phyloP scores from a whole-genome alignment of 1,284 basidiomycete genomes.

The Ustilago tritici region DNA sequence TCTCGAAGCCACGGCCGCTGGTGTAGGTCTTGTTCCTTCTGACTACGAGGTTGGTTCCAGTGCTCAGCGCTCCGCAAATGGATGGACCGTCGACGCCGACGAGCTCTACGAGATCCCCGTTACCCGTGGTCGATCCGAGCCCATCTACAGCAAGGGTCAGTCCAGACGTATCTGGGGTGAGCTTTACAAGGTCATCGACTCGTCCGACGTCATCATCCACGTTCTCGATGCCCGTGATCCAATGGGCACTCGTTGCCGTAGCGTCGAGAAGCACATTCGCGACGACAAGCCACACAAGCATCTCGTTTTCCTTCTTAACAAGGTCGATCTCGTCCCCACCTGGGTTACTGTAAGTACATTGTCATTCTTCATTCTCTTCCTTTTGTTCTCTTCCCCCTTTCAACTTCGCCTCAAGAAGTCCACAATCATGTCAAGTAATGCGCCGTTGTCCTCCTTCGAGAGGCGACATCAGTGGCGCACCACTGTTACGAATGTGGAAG shows the following conservation, averaged over 20 bases:
- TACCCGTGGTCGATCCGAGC: conserved; percentile 66
- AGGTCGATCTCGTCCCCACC: conserved; percentile 97
- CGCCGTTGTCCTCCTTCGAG: conserved; percentile 36
- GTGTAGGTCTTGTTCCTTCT: conserved; percentile 64
- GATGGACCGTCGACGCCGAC: conserved; percentile 52
- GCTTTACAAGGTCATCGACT: conserved; percentile 99
- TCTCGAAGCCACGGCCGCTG: conserved; percentile 56
- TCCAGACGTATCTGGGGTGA: conserved; percentile 88
- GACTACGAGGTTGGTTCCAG: conserved; percentile 66
- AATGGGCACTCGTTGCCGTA: conserved; percentile 94
- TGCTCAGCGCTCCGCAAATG: conserved; percentile 56
- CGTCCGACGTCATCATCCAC: conserved; percentile 95
- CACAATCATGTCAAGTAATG: conserved; percentile 70
- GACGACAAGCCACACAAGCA: conserved; percentile 99
- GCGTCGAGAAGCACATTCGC: conserved; percentile 89
- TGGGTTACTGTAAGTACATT: conserved; percentile 90
- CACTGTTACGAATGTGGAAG: conserved; percentile 77
- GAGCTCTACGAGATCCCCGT: conserved; percentile 67
- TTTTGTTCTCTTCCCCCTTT: conserved; percentile 11
- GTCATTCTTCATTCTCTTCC: conserved; percentile 7
- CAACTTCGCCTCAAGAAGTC: conserved; percentile 34
- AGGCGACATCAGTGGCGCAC: conserved; percentile 59
- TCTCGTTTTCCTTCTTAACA: conserved; percentile 95
- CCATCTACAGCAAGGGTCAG: conserved; percentile 69
- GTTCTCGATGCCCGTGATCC: conserved; percentile 96